Conservation (phyloP, 176 grass and related monocot species). For the Phoenix dactylifera region DNA sequence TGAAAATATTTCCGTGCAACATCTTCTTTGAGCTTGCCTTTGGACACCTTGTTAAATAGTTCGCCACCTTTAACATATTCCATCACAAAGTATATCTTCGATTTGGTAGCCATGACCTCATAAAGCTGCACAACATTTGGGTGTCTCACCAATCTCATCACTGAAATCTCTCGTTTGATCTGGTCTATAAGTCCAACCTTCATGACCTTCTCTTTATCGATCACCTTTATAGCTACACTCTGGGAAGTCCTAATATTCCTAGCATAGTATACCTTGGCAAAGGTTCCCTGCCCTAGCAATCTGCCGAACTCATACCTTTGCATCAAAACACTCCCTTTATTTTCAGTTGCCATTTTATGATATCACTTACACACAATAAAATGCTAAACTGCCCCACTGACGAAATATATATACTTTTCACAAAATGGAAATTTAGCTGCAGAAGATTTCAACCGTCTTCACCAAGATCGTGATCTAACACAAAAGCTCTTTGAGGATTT, state of each 20-base stretch:
- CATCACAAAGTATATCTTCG: conserved; percentile 86
- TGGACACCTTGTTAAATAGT: conserved; percentile 69
- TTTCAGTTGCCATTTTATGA: conserved; percentile 42
- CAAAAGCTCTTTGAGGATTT: conserved; percentile 23
- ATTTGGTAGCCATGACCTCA: conserved; percentile 95
- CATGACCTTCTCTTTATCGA: conserved; percentile 82
- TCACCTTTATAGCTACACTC: conserved; percentile 85
- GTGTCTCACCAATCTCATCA: conserved; percentile 84
- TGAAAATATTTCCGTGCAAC: conserved; percentile 79
- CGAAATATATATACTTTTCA: background rate
- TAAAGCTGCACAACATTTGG: conserved; percentile 72
- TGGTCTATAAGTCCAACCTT: conserved; percentile 71
- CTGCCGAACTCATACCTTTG: conserved; percentile 64
- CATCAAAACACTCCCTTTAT: conserved; percentile 68
- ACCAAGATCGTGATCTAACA: conserved; percentile 53
- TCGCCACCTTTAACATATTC: conserved; percentile 77
- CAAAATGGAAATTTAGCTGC: background rate
- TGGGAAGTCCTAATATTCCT: conserved; percentile 44
- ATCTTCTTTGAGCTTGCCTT: conserved; percentile 74
- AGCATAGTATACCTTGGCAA: conserved; percentile 88
- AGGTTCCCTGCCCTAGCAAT: conserved; percentile 80
- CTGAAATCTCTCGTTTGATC: conserved; percentile 72
- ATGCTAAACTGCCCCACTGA: background rate
- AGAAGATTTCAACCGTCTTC: conserved; percentile 48
- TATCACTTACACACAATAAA: background rate